Conservation (phyloP, 225 moss, liverwort and hornwort species). For the Antitrichia curtipendula region DNA sequence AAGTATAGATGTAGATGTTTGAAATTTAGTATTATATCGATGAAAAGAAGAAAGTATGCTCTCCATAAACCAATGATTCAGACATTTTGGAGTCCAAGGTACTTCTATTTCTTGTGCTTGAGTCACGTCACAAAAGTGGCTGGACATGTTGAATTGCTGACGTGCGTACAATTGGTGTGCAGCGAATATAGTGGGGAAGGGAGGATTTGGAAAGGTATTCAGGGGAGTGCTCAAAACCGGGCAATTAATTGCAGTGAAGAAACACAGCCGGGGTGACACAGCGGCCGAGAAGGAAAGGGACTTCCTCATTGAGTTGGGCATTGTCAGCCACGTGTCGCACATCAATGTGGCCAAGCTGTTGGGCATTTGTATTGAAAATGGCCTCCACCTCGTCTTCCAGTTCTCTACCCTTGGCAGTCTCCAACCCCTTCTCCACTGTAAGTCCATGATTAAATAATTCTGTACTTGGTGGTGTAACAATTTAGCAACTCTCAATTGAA, state of each 20-base stretch:
- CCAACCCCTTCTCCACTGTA: slow-evolving; percentile 72
- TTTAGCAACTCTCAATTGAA: not conserved
- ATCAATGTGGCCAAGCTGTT: slow-evolving; percentile 68
- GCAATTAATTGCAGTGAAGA: slow-evolving; percentile 81
- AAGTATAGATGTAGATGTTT: not conserved
- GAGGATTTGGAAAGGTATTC: slow-evolving; percentile 88
- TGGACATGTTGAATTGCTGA: not conserved
- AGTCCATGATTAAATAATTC: not conserved
- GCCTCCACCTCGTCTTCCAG: slow-evolving; percentile 85
- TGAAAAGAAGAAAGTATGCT: not conserved
- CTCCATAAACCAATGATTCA: not conserved
- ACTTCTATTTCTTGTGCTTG: not conserved
- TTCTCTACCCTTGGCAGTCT: slow-evolving; percentile 85
- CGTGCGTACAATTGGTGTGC: not conserved
- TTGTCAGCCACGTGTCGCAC: slow-evolving; percentile 84
- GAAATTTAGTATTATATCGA: not conserved
- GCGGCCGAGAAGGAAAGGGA: slow-evolving; percentile 74
- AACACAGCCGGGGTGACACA: slow-evolving; percentile 72
- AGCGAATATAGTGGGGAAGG: slow-evolving; percentile 86
- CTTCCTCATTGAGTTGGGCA: slow-evolving; percentile 84
- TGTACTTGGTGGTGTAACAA: not conserved
- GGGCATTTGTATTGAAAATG: slow-evolving; percentile 90
- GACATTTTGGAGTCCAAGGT: not conserved
- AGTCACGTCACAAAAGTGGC: not conserved
- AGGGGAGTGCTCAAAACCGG: slow-evolving; percentile 52